Percentiles rank a stretch among this genome's conserved stretches.
Evolutionary conservation across 208 protist species (phyloP).

Genomic region (Borovskyia barvae): DNA sequence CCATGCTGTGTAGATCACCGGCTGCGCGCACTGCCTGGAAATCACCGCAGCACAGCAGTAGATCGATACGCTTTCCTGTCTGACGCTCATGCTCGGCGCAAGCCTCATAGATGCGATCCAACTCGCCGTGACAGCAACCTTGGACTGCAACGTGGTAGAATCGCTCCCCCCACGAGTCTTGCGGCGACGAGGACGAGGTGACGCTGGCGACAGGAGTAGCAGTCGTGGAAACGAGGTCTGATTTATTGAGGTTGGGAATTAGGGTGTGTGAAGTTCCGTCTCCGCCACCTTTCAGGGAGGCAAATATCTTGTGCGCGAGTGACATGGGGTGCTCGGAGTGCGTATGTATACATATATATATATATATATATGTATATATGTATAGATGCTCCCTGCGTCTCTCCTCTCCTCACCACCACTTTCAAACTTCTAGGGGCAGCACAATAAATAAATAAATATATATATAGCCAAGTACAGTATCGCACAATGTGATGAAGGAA

Average conservation of each 20-base stretch:
- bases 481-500: too few relatives aligned
- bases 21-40: conserved; percentile 95
- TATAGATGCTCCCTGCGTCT: too few relatives aligned
- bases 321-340: too few relatives aligned
- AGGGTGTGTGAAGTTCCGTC: neutral
- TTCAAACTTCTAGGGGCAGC: too few relatives aligned
- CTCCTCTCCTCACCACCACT: too few relatives aligned
- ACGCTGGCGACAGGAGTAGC: neutral
- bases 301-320: conserved; percentile 25
- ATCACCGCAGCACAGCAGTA: conserved; percentile 98
- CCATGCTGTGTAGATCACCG: conserved; percentile 93
- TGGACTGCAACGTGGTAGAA: conserved; percentile 93
- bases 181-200: conserved; percentile 4
- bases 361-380: too few relatives aligned
- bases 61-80: conserved; percentile 91
- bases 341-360: too few relatives aligned
- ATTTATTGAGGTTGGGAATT: too few relatives aligned
- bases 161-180: conserved; percentile 18
- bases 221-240: too few relatives aligned
- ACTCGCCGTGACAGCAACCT: conserved; percentile 98
- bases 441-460: too few relatives aligned
- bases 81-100: conserved; percentile 73
- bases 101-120: conserved; percentile 95
- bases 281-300: conserved; percentile 15
- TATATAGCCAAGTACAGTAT: too few relatives aligned